Conservation (phyloP, 83 land plant species). For the Picea abies region DNA sequence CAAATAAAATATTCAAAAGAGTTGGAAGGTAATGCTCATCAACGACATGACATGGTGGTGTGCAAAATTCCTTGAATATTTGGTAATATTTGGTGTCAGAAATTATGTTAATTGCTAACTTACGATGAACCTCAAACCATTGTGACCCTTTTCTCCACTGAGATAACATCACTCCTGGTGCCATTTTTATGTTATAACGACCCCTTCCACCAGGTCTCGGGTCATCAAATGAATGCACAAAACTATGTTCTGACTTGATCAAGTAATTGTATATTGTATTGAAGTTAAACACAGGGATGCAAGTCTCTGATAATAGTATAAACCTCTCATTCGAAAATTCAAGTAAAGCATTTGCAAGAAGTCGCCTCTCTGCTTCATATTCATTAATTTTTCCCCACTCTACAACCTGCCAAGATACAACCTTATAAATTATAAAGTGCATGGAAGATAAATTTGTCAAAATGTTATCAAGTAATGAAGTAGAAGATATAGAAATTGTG, state of each 20-base stretch:
- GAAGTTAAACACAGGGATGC: conserved; percentile 78
- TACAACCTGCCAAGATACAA: conserved; percentile 37
- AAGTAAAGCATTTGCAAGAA: conserved; percentile 77
- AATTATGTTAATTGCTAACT: conserved; percentile 53
- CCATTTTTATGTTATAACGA: conserved; percentile 51
- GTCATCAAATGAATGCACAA: conserved; percentile 56
- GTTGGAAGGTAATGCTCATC: conserved; percentile 90
- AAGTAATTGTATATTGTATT: conserved; percentile 57
- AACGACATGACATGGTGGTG: conserved; percentile 35
- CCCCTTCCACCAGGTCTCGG: conserved; percentile 56
- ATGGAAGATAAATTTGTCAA: too few relatives aligned
- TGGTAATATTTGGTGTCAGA: conserved; percentile 63
- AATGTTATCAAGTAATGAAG: too few relatives aligned
- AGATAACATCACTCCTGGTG: conserved; percentile 40
- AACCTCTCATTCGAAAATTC: conserved; percentile 70
- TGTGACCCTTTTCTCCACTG: conserved; percentile 86
- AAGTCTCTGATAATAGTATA: conserved; percentile 71
- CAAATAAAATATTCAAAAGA: conserved; percentile 40
- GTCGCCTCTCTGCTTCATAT: conserved; percentile 81
- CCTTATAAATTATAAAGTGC: too few relatives aligned
- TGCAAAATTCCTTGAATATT: conserved; percentile 48
- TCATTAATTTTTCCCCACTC: conserved; percentile 68
- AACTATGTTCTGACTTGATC: conserved; percentile 46
- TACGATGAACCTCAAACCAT: conserved; percentile 75
- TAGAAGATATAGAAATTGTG: too few relatives aligned